These are phyloP conservation scores for Metroxylon sagu DNA, from an alignment of 176 grass and related monocot species.

Conservation along the genomic window DNA sequence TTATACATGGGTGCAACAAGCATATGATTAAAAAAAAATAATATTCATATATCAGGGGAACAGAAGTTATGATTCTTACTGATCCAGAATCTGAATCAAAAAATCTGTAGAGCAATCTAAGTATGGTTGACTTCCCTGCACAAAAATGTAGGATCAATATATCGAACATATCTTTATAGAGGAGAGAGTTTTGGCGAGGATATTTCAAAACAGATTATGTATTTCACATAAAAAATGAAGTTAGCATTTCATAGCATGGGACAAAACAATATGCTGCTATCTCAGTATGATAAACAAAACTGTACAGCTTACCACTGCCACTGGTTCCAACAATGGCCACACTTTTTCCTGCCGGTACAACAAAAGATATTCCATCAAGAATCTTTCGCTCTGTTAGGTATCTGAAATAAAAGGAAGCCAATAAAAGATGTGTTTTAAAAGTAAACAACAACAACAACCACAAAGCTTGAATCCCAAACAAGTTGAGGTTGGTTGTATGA, in stretches of 20 bases:
- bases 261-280: not conserved
- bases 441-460: not conserved
- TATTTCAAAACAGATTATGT: too few relatives aligned
- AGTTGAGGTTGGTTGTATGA: too few relatives aligned
- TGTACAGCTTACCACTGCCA: constrained; percentile 62
- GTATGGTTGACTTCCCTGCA: constrained; percentile 95
- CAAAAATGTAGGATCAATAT: constrained; percentile 11
- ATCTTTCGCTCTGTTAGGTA: constrained; percentile 87
- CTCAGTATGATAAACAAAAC: constrained; percentile 11
- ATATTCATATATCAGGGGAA: not conserved
- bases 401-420: constrained; percentile 40
- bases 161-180: too few relatives aligned
- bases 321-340: constrained; percentile 95
- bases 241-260: too few relatives aligned
- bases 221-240: too few relatives aligned
- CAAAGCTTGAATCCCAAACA: not conserved
- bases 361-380: constrained; percentile 79
- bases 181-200: too few relatives aligned
- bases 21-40: constrained; percentile 21
- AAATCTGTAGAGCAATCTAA: constrained; percentile 94
- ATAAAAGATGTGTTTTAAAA: not conserved
- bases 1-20: constrained; percentile 9
- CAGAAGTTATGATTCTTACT: constrained; percentile 43
- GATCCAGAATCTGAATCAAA: constrained; percentile 80
- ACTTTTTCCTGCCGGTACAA: constrained; percentile 82